Conservation (phyloP, 1,139 yeast genomes). For the Eremothecium sinecaudum region DNA sequence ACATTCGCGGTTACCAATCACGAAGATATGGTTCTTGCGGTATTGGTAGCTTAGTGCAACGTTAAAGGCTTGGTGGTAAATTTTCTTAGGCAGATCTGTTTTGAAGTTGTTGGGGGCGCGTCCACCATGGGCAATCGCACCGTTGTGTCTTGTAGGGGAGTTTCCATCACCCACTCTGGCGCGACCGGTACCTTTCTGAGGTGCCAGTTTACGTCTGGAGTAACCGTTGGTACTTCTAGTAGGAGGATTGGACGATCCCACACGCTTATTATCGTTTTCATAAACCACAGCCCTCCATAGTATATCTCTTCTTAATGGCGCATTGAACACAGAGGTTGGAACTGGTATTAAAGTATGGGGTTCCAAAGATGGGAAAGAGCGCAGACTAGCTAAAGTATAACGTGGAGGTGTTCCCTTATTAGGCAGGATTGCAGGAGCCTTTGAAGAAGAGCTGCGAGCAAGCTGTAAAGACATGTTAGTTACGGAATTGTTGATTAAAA, state of each 20-base stretch:
- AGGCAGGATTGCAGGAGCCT: too few relatives aligned
- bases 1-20: slow-evolving; percentile 50
- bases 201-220: slow-evolving; percentile 71
- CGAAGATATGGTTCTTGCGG: slow-evolving; percentile 58
- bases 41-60: slow-evolving; percentile 77
- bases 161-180: slow-evolving; percentile 97
- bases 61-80: slow-evolving; percentile 67
- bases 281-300: slow-evolving; percentile 90
- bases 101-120: slow-evolving; percentile 86
- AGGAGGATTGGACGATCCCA: slow-evolving; percentile 78
- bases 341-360: slow-evolving; percentile 73
- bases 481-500: too few relatives aligned
- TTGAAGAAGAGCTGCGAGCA: too few relatives aligned
- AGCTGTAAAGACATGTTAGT: too few relatives aligned
- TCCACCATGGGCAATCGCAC: slow-evolving; percentile 84
- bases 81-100: slow-evolving; percentile 66
- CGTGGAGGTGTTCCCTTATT: slow-evolving; percentile 46
- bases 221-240: slow-evolving; percentile 82
- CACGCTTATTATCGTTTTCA: slow-evolving; percentile 85
- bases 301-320: slow-evolving; percentile 79
- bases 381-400: slow-evolving; percentile 70
- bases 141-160: slow-evolving; percentile 84
- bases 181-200: slow-evolving; percentile 89
- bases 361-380: slow-evolving; percentile 82
- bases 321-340: slow-evolving; percentile 55